Base-by-base conservation (phyloP, 441 rosid genomes). In the Biscutella laevigata region DNA sequence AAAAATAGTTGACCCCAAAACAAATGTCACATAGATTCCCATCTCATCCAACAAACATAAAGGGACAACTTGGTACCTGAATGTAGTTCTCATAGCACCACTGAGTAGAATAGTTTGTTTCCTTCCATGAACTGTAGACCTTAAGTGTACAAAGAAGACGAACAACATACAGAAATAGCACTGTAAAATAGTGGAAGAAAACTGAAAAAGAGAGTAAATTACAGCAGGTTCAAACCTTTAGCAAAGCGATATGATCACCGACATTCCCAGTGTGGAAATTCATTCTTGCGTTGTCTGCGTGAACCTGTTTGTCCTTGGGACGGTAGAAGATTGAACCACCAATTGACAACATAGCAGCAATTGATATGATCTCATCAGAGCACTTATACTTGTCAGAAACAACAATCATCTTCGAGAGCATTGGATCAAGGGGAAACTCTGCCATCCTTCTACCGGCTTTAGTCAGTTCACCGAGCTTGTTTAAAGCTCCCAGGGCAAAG, bases 11-110 rank as follows among this genome's bases (percentile, higher is more conserved):
- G 0, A 22, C n/a, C 35, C 26, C 43, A 60, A 32, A 48, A 26
- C 52, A 42, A 7, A 57, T 41, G 53, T 49, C 33, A 57, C 13
- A 7, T 35, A 11, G 58, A 20, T 57, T 5, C 27, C 48, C 8
- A 56, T 17, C 32, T 17, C 4, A 17, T 22, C 19, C 8, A 20
- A 17, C 35, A 26, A 14, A 11, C 40, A 34, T 26, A 19, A 15
- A 49, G 53, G 42, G 40, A 49, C 53, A 41, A 27, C 40, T 39
- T 40, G 2, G 34, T 68, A 84, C 97, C 95, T 92, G 97, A 69
- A 94, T 94, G 75, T 94, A 94, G 71, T 81, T 88, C 67, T 94
- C 99, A 12, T 86, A 88, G 73, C 99, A 94, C 99, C 99, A 94
- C 47, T 88, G 96, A 0, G 97, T 94, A 8, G 97, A 84, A 69